A percentile compares a stretch with the other conserved stretches of the same genome.
phyloP scores from a whole-genome alignment of 192 early-diverging fungal genomes.

The Helicostylum pulchrum region DNA sequence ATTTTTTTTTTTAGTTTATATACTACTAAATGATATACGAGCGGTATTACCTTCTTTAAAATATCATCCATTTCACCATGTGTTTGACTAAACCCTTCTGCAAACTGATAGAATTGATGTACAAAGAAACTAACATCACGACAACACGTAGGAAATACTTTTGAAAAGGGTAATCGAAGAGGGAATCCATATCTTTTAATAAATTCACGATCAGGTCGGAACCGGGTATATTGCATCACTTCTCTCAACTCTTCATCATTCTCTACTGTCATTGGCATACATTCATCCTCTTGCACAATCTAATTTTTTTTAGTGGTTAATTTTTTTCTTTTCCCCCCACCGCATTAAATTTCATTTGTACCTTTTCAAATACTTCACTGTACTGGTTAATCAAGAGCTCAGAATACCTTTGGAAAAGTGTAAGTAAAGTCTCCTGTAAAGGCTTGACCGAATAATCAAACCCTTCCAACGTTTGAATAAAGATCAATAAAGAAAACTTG shows the following conservation, averaged over 20 bases:
- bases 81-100: slow-evolving; percentile 78
- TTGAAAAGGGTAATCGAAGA: slow-evolving; percentile 73
- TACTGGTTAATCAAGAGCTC: slow-evolving; percentile 72
- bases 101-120: slow-evolving; percentile 77
- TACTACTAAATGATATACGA: neutral
- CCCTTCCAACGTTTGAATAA: slow-evolving; percentile 88
- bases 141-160: slow-evolving; percentile 73
- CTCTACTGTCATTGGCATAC: slow-evolving; percentile 69
- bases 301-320: slow-evolving; percentile 27
- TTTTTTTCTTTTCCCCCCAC: neutral
- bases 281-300: slow-evolving; percentile 81
- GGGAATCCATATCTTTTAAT: slow-evolving; percentile 54
- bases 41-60: slow-evolving; percentile 59
- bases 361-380: slow-evolving; percentile 65
- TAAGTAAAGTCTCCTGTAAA: slow-evolving; percentile 67
- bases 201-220: slow-evolving; percentile 49
- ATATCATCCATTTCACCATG: slow-evolving; percentile 87
- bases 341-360: slow-evolving; percentile 21
- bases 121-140: slow-evolving; percentile 69
- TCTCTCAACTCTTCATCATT: slow-evolving; percentile 60
- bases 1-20: neutral
- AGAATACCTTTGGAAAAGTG: slow-evolving; percentile 75
- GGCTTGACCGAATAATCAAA: slow-evolving; percentile 72
- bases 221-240: slow-evolving; percentile 61
- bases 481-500: slow-evolving; percentile 75